Conservation (phyloP, 2,329 filamentous ascomycete genomes). For the Fusarium sp. region DNA sequence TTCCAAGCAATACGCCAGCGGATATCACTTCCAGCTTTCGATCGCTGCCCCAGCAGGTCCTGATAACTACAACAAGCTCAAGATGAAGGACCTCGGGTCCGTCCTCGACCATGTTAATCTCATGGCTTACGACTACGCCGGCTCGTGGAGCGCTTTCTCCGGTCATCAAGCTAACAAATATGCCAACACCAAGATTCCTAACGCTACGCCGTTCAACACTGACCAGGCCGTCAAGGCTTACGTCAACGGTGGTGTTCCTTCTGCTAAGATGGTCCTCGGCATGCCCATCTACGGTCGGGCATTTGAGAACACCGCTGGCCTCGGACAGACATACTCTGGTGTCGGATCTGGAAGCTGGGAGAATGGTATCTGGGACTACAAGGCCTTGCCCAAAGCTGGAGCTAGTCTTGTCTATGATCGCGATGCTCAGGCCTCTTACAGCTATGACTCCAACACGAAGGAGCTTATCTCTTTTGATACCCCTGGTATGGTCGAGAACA, state of each 20-base stretch:
- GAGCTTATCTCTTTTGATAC: slow-evolving; percentile 79
- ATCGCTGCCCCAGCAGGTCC: slow-evolving; percentile 61
- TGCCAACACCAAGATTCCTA: slow-evolving; percentile 59
- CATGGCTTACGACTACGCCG: slow-evolving; percentile 80
- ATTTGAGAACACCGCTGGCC: slow-evolving; percentile 57
- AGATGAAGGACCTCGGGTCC: slow-evolving; percentile 56
- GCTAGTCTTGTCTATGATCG: slow-evolving; percentile 66
- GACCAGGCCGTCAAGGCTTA: slow-evolving; percentile 72
- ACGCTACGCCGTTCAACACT: slow-evolving; percentile 73
- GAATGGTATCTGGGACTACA: slow-evolving; percentile 81
- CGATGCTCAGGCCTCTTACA: slow-evolving; percentile 71
- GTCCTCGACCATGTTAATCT: slow-evolving; percentile 66
- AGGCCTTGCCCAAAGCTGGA: slow-evolving; percentile 72
- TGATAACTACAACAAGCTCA: slow-evolving; percentile 56
- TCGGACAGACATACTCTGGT: slow-evolving; percentile 55
- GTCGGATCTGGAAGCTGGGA: slow-evolving; percentile 77
- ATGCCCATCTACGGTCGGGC: slow-evolving; percentile 83
- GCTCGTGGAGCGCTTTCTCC: slow-evolving; percentile 69
- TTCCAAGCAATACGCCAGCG: slow-evolving; percentile 50
- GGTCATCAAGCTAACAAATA: slow-evolving; percentile 79
- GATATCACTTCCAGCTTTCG: slow-evolving; percentile 59
- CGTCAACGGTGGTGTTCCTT: slow-evolving; percentile 65
- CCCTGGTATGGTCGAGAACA: slow-evolving; percentile 64
- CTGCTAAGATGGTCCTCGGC: slow-evolving; percentile 76
- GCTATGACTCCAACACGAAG: slow-evolving; percentile 67